Conservation (phyloP, 495 filamentous ascomycete species). For the Lasiosphaeria miniovina region DNA sequence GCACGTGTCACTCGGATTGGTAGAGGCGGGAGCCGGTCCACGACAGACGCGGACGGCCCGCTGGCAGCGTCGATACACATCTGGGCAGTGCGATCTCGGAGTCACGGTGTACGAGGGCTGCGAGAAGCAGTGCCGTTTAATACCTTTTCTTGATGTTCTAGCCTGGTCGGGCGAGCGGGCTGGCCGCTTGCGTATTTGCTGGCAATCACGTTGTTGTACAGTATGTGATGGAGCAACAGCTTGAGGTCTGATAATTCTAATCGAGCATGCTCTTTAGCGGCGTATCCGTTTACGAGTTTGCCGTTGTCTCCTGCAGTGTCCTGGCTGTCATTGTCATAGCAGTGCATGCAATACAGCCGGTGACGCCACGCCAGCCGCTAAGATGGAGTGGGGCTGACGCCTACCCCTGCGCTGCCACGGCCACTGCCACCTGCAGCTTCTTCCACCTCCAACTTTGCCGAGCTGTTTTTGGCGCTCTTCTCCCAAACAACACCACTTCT, state of each 20-base stretch:
- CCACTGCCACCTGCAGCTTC: slow-evolving; percentile 1
- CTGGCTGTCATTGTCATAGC: background rate
- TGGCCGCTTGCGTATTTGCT: background rate
- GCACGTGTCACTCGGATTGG: background rate
- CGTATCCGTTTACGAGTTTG: background rate
- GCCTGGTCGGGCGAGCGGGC: slow-evolving; percentile 18
- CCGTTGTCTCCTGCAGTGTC: too few relatives aligned
- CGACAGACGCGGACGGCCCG: background rate
- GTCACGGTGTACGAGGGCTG: slow-evolving; percentile 26
- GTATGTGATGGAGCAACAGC: slow-evolving; percentile 40
- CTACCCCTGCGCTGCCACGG: too few relatives aligned
- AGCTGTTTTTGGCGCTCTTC: slow-evolving; percentile 40
- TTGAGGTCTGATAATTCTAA: slow-evolving; percentile 24
- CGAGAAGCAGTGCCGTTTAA: slow-evolving; percentile 24
- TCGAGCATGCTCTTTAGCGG: background rate
- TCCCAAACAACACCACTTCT: slow-evolving; percentile 24
- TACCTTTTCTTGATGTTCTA: slow-evolving; percentile 28
- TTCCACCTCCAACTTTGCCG: slow-evolving; percentile 34
- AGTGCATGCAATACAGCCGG: slow-evolving; percentile 12
- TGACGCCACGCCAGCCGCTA: background rate
- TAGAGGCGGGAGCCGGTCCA: background rate
- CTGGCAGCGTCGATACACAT: slow-evolving; percentile 16
- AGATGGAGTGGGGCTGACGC: too few relatives aligned
- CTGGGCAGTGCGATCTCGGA: slow-evolving; percentile 18
- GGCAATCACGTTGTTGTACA: slow-evolving; percentile 24